These are phyloP conservation scores for Kwoniella pini DNA, from an alignment of 768 basidiomycete species.

Conservation along the genomic window DNA sequence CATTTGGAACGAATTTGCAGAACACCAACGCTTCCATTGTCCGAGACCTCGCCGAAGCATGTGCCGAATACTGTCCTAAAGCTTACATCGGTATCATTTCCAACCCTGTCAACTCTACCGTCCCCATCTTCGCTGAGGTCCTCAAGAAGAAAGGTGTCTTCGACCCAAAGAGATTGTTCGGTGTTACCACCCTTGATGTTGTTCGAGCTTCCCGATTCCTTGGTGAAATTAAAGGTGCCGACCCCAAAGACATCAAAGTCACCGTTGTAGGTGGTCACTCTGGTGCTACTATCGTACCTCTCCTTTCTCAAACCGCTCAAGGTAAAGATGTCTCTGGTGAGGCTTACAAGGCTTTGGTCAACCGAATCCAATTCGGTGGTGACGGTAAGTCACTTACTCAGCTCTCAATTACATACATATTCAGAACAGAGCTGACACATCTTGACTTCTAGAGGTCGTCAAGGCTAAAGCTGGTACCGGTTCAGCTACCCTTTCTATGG, in stretches of 20 bases:
- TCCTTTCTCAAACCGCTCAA: slow-evolving; percentile 77
- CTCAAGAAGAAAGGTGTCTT: slow-evolving; percentile 90
- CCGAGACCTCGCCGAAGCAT: slow-evolving; percentile 84
- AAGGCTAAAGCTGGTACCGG: slow-evolving; percentile 94
- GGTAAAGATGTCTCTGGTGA: slow-evolving; percentile 65
- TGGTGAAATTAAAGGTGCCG: slow-evolving; percentile 66
- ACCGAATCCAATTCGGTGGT: slow-evolving; percentile 96
- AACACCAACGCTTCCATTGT: slow-evolving; percentile 99
- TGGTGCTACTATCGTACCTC: slow-evolving; percentile 94
- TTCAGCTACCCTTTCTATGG: slow-evolving; percentile 96
- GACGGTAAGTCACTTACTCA: slow-evolving; percentile 75
- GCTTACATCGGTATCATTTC: slow-evolving; percentile 95
- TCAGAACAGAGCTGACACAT: too few species aligned
- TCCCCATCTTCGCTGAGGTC: slow-evolving; percentile 93
- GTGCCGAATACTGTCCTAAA: slow-evolving; percentile 79
- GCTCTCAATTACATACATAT: slow-evolving; percentile 45
- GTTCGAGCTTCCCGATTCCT: slow-evolving; percentile 98
- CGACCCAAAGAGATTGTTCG: slow-evolving; percentile 91
- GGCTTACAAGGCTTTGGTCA: slow-evolving; percentile 75
- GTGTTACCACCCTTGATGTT: slow-evolving; percentile 96
- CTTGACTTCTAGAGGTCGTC: slow-evolving; percentile 76
- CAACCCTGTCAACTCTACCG: slow-evolving; percentile 99
- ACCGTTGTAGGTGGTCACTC: slow-evolving; percentile 97
- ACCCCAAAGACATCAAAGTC: slow-evolving; percentile 60
- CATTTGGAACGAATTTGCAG: too few species aligned